Evolutionary conservation across 768 basidiomycete genomes (phyloP), one percentile per base, ranked within the genome.

Genomic region (Leccinum sublutescens): DNA sequence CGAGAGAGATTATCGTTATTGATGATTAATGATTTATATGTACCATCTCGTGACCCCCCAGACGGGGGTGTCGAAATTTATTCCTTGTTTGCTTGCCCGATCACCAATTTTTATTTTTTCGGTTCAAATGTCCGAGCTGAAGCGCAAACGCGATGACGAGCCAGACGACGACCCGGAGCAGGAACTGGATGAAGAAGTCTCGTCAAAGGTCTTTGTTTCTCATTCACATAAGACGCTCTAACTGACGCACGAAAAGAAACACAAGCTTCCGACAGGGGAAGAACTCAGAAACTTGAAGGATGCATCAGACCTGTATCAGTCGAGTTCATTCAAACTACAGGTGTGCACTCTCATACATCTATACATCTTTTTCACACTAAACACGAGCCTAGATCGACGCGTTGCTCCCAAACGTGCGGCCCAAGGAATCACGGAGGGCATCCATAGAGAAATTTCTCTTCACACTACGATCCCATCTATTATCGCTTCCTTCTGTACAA

Each of bases 271-370:
- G 15, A 85, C 84, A 17, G 86, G 87, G 50, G 82, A 84, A 59
- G 90, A 94, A 70, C 76, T 94, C 49, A 79, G 85, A 56, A 74
- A 73, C 6, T 86, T 94, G 62, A 88, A 86, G 67, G 90, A 91
- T 62, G 88, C 88, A 15, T 79, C 81, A 25, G 84, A 91, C 57
- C 76, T 93, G 21, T 93, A 85, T 71, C 80, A 82, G 65, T 94
- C 92, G 0, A 87, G 79, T 56, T 83, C 89, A 2, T 95, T 95
- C 78, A 91, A 92, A 65, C 80, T 95, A 9, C 91, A 95, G 81
- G 90, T 89, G 50, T 11, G 77, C 61, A 10, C n/a, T 43, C 5
- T 19, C n/a, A 12, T 15, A 12, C 34, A 2, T 33, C 11, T 17
- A 4, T 14, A 10, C 17, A 23, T 36, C n/a, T 58, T 34, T 34